Evolutionary conservation across 2,329 filamentous ascomycete genomes (phyloP).

Genomic region (Fusarium circinatum): DNA sequence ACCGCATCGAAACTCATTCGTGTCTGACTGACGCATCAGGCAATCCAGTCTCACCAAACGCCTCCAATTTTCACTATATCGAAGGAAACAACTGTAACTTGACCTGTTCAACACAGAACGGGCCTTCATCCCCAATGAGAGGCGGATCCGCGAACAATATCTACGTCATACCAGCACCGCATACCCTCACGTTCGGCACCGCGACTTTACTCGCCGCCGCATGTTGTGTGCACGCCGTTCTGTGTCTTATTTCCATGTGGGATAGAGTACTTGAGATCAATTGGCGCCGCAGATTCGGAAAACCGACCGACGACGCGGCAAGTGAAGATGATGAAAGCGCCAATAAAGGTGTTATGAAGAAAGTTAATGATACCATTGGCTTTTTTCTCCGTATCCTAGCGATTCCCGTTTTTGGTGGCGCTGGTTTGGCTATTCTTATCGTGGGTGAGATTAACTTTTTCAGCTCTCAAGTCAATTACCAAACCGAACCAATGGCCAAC

Average conservation of each 20-base stretch:
- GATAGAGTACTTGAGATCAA: conserved; percentile 72
- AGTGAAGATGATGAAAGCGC: conserved; percentile 57
- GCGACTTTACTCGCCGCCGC: conserved; percentile 70
- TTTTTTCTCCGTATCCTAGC: conserved; percentile 66
- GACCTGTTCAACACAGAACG: conserved; percentile 55
- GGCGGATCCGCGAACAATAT: conserved; percentile 67
- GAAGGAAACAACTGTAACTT: conserved; percentile 56
- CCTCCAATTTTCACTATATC: conserved; percentile 57
- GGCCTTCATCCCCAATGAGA: conserved; percentile 66
- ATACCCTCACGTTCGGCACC: conserved; percentile 65
- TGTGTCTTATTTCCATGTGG: conserved; percentile 70
- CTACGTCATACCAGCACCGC: conserved; percentile 69
- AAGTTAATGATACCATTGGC: conserved; percentile 65
- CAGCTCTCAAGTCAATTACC: conserved; percentile 63
- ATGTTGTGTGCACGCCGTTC: conserved; percentile 71
- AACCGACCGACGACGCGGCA: conserved; percentile 14
- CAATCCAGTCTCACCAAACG: conserved; percentile 48
- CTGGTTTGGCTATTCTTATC: conserved; percentile 67
- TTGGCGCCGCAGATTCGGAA: conserved; percentile 59
- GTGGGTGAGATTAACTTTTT: conserved; percentile 73
- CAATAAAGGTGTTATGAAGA: conserved; percentile 61
- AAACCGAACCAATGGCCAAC: conserved; percentile 71
- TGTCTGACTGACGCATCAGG: conserved; percentile 57
- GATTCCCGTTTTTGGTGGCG: conserved; percentile 67
- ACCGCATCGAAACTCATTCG: conserved; percentile 57